These are phyloP conservation scores for Colletotrichum siamense DNA, from an alignment of 2,329 filamentous ascomycete genomes.

Conservation along the genomic window DNA sequence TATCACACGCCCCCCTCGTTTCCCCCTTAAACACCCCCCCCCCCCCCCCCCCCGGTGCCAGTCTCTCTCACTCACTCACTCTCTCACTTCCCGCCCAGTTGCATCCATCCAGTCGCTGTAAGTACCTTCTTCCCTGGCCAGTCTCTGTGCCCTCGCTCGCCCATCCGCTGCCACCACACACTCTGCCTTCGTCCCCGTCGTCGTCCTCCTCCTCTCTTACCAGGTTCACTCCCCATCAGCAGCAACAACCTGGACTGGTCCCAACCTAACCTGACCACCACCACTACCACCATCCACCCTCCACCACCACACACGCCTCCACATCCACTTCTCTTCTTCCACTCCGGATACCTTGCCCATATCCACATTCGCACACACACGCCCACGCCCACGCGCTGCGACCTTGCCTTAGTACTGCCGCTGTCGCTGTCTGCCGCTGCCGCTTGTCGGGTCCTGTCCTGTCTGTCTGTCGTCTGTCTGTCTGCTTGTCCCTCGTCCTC, in stretches of 20 bases:
- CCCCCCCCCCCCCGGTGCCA: conserved; percentile 14
- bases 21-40: conserved; percentile 16
- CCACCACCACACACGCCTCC: background rate
- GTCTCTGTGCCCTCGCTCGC: conserved; percentile 16
- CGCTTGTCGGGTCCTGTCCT: background rate
- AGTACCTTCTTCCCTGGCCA: background rate
- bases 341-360: background rate
- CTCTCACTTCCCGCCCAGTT: background rate
- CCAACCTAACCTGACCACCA: background rate
- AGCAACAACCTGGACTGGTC: background rate
- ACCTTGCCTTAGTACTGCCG: conserved; percentile 10
- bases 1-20: background rate
- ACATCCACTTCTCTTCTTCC: background rate
- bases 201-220: background rate
- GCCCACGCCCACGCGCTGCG: conserved; percentile 14
- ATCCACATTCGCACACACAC: background rate
- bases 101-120: background rate
- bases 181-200: background rate
- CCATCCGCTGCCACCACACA: conserved; percentile 16
- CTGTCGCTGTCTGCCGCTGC: conserved; percentile 2
- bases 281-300: background rate
- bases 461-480: background rate
- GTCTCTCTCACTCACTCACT: background rate
- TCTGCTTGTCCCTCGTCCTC: background rate
- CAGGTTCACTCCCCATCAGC: background rate